Conservation (phyloP, 163 green algal species). For the Coccomyxa subellipsoidea region DNA sequence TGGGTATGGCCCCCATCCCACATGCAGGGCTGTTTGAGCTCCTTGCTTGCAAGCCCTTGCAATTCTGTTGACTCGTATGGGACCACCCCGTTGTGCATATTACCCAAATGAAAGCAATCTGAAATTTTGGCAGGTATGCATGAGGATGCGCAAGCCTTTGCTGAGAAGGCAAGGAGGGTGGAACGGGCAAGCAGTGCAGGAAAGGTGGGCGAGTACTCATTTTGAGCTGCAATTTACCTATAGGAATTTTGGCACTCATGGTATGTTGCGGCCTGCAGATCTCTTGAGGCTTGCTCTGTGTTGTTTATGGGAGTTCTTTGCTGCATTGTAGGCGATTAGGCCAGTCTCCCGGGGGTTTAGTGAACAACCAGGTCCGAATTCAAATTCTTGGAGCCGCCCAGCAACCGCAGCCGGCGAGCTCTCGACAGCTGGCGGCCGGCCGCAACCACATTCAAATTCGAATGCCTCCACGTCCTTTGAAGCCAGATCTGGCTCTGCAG, state of each 20-base stretch:
- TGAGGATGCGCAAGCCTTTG: neutral
- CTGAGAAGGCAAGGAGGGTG: neutral
- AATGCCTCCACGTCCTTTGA: neutral
- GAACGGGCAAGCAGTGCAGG: neutral
- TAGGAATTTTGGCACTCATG: no score
- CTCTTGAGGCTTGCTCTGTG: no score
- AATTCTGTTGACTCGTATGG: no score
- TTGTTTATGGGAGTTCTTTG: neutral
- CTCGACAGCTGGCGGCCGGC: neutral
- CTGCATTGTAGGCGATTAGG: neutral
- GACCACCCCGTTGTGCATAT: no score
- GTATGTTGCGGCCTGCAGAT: no score
- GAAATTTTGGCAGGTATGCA: neutral
- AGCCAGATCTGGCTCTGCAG: no score
- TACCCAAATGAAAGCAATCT: no score
- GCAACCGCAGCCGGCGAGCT: neutral
- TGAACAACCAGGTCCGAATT: neutral
- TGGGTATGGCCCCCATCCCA: neutral
- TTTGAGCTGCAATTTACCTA: no score
- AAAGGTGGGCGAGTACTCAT: neutral
- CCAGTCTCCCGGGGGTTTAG: neutral
- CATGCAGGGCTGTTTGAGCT: neutral
- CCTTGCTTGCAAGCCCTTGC: no score
- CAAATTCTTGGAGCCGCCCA: neutral
- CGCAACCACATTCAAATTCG: neutral